Conservation (phyloP, 768 basidiomycete species). For the Psilocybe sp. region DNA sequence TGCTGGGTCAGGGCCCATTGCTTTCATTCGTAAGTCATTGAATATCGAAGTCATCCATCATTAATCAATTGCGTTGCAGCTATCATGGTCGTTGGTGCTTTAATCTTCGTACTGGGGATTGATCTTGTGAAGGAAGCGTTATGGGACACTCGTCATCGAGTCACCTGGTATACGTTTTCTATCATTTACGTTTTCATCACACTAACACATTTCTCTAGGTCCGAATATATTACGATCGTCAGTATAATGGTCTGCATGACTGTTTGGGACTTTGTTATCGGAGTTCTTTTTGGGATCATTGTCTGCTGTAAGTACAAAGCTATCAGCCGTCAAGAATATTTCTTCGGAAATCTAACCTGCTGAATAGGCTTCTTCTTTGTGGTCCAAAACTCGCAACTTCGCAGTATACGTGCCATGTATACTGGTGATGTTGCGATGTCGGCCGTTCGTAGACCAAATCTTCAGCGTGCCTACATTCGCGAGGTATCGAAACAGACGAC, state of each 20-base stretch:
- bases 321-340: neutral
- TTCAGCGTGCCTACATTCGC: conserved; percentile 87
- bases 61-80: conserved; percentile 39
- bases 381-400: conserved; percentile 85
- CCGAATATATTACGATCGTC: conserved; percentile 79
- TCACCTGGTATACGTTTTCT: conserved; percentile 54
- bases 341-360: neutral
- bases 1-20: conserved; percentile 86
- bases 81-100: conserved; percentile 84
- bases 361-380: conserved; percentile 87
- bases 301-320: conserved; percentile 67
- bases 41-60: neutral
- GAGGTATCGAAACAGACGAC: conserved; percentile 91
- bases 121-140: conserved; percentile 94
- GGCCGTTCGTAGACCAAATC: conserved; percentile 84
- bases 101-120: conserved; percentile 93
- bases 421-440: conserved; percentile 85
- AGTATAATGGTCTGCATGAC: conserved; percentile 94
- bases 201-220: conserved; percentile 32
- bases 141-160: conserved; percentile 92
- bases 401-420: conserved; percentile 81
- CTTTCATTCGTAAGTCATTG: conserved; percentile 75
- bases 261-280: conserved; percentile 90
- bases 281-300: conserved; percentile 88
- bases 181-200: neutral